phyloP scores from a whole-genome alignment of 2,329 filamentous ascomycete genomes.

The Mycogone perniciosa region DNA sequence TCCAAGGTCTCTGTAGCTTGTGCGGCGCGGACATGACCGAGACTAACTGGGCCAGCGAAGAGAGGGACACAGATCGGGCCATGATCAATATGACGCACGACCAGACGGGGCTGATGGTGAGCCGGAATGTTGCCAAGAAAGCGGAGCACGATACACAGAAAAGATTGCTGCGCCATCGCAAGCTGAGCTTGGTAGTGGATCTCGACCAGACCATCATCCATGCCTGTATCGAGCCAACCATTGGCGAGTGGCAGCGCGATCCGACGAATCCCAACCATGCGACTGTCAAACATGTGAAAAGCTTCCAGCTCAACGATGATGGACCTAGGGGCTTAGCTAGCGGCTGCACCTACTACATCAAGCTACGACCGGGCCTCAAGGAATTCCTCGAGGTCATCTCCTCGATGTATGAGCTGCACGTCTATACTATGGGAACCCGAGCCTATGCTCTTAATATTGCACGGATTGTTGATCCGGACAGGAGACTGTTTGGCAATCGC shows the following conservation, averaged over 20 bases:
- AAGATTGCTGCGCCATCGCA: conserved; percentile 70
- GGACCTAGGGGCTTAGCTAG: conserved; percentile 60
- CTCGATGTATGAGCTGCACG: conserved; percentile 85
- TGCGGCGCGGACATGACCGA: conserved; percentile 97
- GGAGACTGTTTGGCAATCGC: conserved; percentile 84
- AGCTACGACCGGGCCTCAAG: conserved; percentile 80
- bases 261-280: conserved; percentile 83
- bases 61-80: conserved; percentile 74
- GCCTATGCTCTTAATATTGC: conserved; percentile 93
- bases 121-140: conserved; percentile 68
- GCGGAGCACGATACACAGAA: conserved; percentile 83
- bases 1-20: conserved; percentile 79
- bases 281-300: conserved; percentile 79
- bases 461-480: conserved; percentile 84
- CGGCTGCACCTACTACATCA: conserved; percentile 97
- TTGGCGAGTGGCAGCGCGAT: conserved; percentile 92
- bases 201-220: conserved; percentile 98
- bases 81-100: conserved; percentile 95
- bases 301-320: conserved; percentile 86
- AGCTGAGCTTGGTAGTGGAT: conserved; percentile 91
- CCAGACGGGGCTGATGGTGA: conserved; percentile 80
- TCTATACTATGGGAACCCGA: conserved; percentile 98
- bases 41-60: conserved; percentile 75
- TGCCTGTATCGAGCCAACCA: conserved; percentile 91
- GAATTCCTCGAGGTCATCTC: conserved; percentile 75